These are phyloP conservation scores for Trichaptum fuscoviolaceum DNA, from an alignment of 768 basidiomycete genomes.

Conservation along the genomic window DNA sequence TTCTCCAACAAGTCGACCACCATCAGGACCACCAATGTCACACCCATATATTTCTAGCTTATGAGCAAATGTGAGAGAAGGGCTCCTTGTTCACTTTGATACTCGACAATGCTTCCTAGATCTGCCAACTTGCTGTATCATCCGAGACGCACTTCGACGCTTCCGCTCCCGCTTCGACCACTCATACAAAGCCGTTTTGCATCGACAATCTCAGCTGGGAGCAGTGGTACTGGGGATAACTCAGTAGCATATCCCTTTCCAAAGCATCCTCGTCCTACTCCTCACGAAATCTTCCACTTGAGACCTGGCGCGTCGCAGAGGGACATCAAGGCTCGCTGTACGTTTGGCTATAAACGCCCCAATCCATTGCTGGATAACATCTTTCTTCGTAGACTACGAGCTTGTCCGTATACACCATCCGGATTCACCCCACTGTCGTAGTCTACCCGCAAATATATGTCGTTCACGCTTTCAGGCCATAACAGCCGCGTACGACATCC, in stretches of 20 bases:
- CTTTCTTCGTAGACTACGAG: slow-evolving; percentile 52
- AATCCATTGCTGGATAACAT: neutral
- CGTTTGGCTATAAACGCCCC: slow-evolving; percentile 23
- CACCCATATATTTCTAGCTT: no score
- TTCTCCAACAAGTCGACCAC: no score
- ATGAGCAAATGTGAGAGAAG: no score
- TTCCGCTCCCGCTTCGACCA: neutral
- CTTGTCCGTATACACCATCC: slow-evolving; percentile 70
- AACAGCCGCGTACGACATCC: slow-evolving; percentile 55
- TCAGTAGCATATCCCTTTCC: slow-evolving; percentile 43
- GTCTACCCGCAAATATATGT: slow-evolving; percentile 37
- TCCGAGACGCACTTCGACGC: neutral
- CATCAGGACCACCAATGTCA: no score
- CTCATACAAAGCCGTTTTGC: neutral
- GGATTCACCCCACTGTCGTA: slow-evolving; percentile 45
- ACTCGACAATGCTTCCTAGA: neutral
- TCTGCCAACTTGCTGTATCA: neutral
- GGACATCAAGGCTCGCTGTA: slow-evolving; percentile 67
- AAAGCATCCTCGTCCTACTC: slow-evolving; percentile 45
- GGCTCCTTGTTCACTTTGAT: no score
- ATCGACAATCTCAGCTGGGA: neutral
- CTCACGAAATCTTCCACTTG: slow-evolving; percentile 72
- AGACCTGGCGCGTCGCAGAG: slow-evolving; percentile 45
- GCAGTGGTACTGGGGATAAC: neutral
- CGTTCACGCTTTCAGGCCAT: slow-evolving; percentile 63